phyloP scores from a whole-genome alignment of 2,329 filamentous ascomycete genomes.

The Pseudocercospora fijiensis region DNA sequence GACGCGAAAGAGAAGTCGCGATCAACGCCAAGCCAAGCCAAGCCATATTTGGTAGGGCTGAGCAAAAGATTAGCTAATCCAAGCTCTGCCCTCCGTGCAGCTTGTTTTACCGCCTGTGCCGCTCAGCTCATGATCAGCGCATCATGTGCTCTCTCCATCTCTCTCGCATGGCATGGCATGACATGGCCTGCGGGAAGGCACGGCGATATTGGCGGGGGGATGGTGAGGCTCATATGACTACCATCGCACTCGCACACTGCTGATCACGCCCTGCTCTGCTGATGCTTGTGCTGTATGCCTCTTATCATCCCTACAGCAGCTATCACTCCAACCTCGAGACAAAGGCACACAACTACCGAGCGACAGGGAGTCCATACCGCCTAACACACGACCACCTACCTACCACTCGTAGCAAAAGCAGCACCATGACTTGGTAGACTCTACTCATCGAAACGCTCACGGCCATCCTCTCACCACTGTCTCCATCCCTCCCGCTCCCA shows the following conservation, averaged over 20 bases:
- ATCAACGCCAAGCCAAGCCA: neutral
- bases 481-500: neutral
- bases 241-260: neutral
- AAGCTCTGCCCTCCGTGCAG: neutral
- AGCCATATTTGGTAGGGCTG: neutral
- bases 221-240: slow-evolving; percentile 5
- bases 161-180: neutral
- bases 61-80: neutral
- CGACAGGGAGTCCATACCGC: neutral
- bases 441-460: slow-evolving; percentile 1
- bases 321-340: neutral
- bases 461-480: neutral
- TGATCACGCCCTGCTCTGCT: too few species aligned
- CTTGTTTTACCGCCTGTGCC: neutral
- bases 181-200: neutral
- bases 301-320: neutral
- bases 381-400: neutral
- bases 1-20: neutral
- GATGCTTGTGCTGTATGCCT: neutral
- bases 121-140: neutral
- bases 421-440: slow-evolving; percentile 6
- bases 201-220: neutral
- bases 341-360: neutral
- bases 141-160: neutral
- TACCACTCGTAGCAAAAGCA: neutral